A percentile compares a stretch with the other conserved stretches of the same genome.
These are phyloP conservation scores for Fusarium humuli DNA, from an alignment of 2,329 filamentous ascomycete species.

Conservation along the genomic window DNA sequence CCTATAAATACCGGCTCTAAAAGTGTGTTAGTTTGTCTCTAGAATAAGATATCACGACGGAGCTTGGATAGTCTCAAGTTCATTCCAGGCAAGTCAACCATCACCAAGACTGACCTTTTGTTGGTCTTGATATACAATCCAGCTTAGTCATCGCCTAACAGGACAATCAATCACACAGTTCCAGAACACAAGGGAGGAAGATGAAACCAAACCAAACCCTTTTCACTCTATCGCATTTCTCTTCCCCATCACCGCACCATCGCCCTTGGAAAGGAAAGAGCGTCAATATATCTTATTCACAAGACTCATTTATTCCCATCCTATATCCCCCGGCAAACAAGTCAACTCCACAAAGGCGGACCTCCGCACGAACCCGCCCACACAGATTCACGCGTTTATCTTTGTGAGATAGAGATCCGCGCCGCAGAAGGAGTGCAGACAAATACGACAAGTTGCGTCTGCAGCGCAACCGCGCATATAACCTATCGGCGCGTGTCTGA, in stretches of 20 bases:
- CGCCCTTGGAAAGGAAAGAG: neutral
- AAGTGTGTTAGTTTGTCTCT: no score
- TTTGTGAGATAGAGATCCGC: constrained; percentile 24
- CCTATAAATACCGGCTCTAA: no score
- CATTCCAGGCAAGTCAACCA: neutral
- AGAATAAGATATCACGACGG: no score
- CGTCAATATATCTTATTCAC: neutral
- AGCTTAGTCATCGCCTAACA: constrained; percentile 37
- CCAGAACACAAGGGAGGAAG: constrained; percentile 19
- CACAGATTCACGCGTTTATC: constrained; percentile 14
- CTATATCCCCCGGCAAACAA: neutral
- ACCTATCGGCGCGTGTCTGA: constrained; percentile 17
- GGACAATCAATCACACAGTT: constrained; percentile 24
- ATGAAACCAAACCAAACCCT: constrained; percentile 18
- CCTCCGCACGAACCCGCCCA: constrained; percentile 37
- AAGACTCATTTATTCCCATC: constrained; percentile 20
- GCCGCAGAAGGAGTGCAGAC: constrained; percentile 13
- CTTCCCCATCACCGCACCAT: neutral
- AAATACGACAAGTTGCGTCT: neutral
- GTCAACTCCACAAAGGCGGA: constrained; percentile 25
- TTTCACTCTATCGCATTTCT: neutral
- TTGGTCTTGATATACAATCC: neutral
- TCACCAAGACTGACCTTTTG: neutral
- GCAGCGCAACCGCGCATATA: neutral
- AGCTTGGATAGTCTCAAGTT: no score